A percentile compares a stretch with the other conserved stretches of the same genome.
These are phyloP conservation scores for Wickerhamiella azymoides DNA, from an alignment of 805 yeast genomes.

Conservation along the genomic window DNA sequence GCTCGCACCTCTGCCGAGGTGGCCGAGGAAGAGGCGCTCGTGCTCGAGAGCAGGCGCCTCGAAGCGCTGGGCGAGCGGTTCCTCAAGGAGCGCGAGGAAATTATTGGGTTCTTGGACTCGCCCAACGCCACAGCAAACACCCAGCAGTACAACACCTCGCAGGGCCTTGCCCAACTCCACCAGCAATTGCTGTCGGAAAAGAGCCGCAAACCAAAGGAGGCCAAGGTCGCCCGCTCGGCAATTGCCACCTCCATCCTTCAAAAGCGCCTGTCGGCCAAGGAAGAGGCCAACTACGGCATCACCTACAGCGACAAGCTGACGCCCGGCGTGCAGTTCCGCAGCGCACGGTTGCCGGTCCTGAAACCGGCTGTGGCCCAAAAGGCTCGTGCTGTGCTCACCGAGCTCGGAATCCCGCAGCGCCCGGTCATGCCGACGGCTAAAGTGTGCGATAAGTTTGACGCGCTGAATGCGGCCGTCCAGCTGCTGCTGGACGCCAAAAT, in stretches of 20 bases:
- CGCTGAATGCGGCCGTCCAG: constrained; percentile 52
- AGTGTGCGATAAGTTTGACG: constrained; percentile 66
- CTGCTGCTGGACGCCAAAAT: constrained; percentile 70
- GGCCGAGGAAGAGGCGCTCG: constrained; percentile 92
- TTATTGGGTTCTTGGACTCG: constrained; percentile 68
- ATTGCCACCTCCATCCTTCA: constrained; percentile 24
- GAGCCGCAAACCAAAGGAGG: constrained; percentile 24
- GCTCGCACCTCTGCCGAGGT: constrained; percentile 89
- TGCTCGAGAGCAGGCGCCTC: constrained; percentile 82
- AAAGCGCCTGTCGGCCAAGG: constrained; percentile 52
- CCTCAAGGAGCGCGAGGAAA: constrained; percentile 64
- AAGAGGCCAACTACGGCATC: constrained; percentile 75
- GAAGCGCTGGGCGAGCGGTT: constrained; percentile 87
- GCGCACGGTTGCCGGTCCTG: constrained; percentile 60
- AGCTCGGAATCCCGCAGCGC: constrained; percentile 61
- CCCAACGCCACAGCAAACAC: constrained; percentile 61
- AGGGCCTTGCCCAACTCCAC: constrained; percentile 78
- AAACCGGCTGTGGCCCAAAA: constrained; percentile 64
- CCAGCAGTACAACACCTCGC: constrained; percentile 66
- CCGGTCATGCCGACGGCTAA: constrained; percentile 81
- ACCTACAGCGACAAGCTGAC: constrained; percentile 42
- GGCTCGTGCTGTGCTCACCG: constrained; percentile 50
- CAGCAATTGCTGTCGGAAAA: constrained; percentile 63
- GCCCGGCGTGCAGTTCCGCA: constrained; percentile 74
- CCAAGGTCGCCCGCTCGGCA: constrained; percentile 18